phyloP scores from a whole-genome alignment of 495 filamentous ascomycete species.

The Aspergillus mulundensis region DNA sequence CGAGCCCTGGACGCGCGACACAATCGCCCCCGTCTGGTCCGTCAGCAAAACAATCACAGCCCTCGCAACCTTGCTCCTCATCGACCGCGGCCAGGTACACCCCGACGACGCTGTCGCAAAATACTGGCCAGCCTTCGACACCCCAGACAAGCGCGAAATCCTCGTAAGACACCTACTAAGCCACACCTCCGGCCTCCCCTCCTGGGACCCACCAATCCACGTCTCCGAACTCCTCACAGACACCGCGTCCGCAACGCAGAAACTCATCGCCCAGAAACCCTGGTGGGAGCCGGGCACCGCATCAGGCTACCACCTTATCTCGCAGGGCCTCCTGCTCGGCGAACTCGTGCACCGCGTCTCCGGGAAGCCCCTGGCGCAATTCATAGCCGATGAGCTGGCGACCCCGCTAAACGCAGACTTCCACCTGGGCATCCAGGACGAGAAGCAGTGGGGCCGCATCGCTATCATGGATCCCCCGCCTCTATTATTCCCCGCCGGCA shows the following conservation, averaged over 20 bases:
- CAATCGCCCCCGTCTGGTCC: slow-evolving; percentile 39
- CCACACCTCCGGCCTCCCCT: slow-evolving; percentile 34
- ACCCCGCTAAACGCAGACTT: slow-evolving; percentile 39
- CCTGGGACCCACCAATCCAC: slow-evolving; percentile 31
- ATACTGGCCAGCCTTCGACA: slow-evolving; percentile 47
- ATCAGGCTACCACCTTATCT: slow-evolving; percentile 36
- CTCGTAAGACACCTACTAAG: slow-evolving; percentile 39
- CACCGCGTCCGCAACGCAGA: slow-evolving; percentile 21
- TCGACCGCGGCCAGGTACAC: slow-evolving; percentile 38
- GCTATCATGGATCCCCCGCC: slow-evolving; percentile 23
- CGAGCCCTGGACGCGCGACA: slow-evolving; percentile 36
- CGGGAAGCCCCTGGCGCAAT: slow-evolving; percentile 35
- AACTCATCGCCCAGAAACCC: slow-evolving; percentile 35
- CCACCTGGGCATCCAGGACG: slow-evolving; percentile 26
- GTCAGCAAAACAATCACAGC: slow-evolving; percentile 37
- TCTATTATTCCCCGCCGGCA: background rate
- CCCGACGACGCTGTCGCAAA: slow-evolving; percentile 33
- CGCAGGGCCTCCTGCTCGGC: slow-evolving; percentile 37
- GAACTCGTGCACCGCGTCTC: slow-evolving; percentile 36
- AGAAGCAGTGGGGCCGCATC: slow-evolving; percentile 30
- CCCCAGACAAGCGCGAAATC: slow-evolving; percentile 37
- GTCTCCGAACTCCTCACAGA: slow-evolving; percentile 28
- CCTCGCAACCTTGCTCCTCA: slow-evolving; percentile 34
- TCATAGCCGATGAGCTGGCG: slow-evolving; percentile 39
- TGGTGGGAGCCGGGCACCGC: slow-evolving; percentile 42